Conservation (phyloP, 2,329 filamentous ascomycete species). For the Aaosphaeria pasadenensis region DNA sequence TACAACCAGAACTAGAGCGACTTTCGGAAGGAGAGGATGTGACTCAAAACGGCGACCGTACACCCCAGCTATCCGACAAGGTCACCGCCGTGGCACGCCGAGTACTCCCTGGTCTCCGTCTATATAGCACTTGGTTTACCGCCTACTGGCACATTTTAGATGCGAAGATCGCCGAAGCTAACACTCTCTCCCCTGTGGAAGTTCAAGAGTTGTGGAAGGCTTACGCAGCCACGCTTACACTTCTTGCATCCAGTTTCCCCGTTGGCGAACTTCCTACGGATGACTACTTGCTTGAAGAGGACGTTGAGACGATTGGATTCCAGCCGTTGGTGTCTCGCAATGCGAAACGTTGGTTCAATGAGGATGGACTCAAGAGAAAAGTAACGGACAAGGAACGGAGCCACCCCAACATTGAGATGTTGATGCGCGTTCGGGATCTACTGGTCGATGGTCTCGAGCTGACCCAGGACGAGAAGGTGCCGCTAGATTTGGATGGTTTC, state of each 20-base stretch:
- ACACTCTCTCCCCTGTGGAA: conserved; percentile 53
- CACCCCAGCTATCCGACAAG: conserved; percentile 44
- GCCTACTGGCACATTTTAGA: conserved; percentile 54
- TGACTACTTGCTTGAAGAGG: conserved; percentile 65
- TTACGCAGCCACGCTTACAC: conserved; percentile 61
- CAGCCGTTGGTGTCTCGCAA: conserved; percentile 54
- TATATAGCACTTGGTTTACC: conserved; percentile 68
- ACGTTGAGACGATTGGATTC: conserved; percentile 65
- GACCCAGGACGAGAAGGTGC: conserved; percentile 50
- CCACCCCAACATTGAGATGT: conserved; percentile 62
- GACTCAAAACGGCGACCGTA: conserved; percentile 34
- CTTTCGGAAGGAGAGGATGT: conserved; percentile 48
- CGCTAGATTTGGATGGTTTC: conserved; percentile 46
- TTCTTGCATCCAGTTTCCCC: conserved; percentile 58
- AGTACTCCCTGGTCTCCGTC: conserved; percentile 61
- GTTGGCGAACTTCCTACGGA: conserved; percentile 54
- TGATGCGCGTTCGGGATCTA: conserved; percentile 63
- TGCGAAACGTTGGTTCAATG: conserved; percentile 51
- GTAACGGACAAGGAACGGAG: conserved; percentile 54
- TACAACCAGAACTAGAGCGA: conserved; percentile 68
- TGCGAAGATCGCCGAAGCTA: conserved; percentile 50
- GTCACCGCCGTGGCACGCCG: conserved; percentile 59
- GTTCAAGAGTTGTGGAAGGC: conserved; percentile 64
- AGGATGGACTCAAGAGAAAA: conserved; percentile 49
- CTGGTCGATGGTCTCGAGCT: conserved; percentile 60